Base-by-base conservation (phyloP, 164 flowering plant species). In the Magnolia officinalis region DNA sequence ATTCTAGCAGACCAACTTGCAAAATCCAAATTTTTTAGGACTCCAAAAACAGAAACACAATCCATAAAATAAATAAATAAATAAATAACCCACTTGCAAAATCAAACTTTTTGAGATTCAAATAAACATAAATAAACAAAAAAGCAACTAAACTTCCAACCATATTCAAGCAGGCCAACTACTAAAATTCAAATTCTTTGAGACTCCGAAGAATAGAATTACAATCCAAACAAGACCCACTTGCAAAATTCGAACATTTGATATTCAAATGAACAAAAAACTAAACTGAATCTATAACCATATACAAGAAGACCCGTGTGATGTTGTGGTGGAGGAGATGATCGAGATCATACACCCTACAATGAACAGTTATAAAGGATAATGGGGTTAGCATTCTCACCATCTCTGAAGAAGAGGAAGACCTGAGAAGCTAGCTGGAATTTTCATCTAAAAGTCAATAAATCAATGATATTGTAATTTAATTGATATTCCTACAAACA, bases 361-460 rank as follows among this genome's bases (percentile, higher is more conserved):
- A 64, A 8, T 26, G 21, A 6, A 59, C 14, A 37, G 51, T 71
- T 59, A n/a, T 13, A 70, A 18, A 31, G 52, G 50, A 37, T 5
- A 71, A 31, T 23, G 13, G 13, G 61, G 4, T 67, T 50, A 55
- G 24, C 63, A 70, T 51, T 67, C 93, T 90, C 78, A 94, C 98
- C 92, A 79, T 84, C 63, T 89, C 78, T 94, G 97, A 59, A 92
- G 95, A 64, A 11, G 67, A 51, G 93, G 88, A 78, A 91, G 90
- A 61, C 76, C 76, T n/a, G 97, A 90, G 80, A 91, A 87, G 77
- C 83, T 92, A 72, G 72, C 52, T 21, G 92, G 97, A 63, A 94
- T 87, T 49, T 50, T 18, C 52, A 50, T 24, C 10, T 49, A 19
- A 14, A 67, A 19, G 31, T 52, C 58, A 66, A 55, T 49, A 52